These are phyloP conservation scores for Hypoxylon lienhwacheense DNA, from an alignment of 495 filamentous ascomycete genomes.

Conservation along the genomic window DNA sequence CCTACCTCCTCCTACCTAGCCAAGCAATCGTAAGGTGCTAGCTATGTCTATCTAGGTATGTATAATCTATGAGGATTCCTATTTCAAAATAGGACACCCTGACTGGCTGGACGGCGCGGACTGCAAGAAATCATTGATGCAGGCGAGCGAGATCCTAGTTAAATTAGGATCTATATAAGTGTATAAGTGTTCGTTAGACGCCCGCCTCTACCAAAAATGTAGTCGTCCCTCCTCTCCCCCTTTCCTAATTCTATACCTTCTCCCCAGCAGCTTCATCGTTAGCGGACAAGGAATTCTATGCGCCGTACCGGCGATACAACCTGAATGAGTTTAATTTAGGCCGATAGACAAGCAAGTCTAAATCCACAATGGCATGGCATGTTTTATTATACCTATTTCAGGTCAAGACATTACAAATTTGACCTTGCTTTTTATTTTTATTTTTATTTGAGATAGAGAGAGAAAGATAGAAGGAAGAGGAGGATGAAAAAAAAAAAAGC, in stretches of 20 bases:
- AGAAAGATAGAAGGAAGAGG: too few species aligned
- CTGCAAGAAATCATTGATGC: constrained; percentile 20
- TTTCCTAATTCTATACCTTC: background rate
- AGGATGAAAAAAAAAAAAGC: too few species aligned
- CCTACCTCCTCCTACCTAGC: too few species aligned
- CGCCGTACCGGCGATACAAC: constrained; percentile 4
- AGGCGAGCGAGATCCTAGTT: too few species aligned
- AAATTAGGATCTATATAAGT: too few species aligned
- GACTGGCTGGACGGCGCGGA: constrained; percentile 9
- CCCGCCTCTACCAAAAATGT: too few species aligned
- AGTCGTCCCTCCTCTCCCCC: constrained; percentile 2
- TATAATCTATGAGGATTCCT: background rate
- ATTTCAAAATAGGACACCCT: constrained; percentile 15
- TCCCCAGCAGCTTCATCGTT: constrained; percentile 5
- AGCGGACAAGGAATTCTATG: background rate
- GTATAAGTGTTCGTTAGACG: too few species aligned
- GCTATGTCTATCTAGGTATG: too few species aligned
- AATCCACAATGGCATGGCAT: constrained; percentile 7
- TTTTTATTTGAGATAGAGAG: too few species aligned
- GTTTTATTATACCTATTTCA: constrained; percentile 4
- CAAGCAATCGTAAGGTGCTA: constrained; percentile 10
- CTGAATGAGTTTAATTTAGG: constrained; percentile 14
- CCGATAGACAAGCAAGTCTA: constrained; percentile 14
- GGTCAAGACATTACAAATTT: constrained; percentile 4
- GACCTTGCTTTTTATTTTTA: too few species aligned